Base-by-base conservation (phyloP, 2,329 filamentous ascomycete genomes). In the Penicillium oxalicum region DNA sequence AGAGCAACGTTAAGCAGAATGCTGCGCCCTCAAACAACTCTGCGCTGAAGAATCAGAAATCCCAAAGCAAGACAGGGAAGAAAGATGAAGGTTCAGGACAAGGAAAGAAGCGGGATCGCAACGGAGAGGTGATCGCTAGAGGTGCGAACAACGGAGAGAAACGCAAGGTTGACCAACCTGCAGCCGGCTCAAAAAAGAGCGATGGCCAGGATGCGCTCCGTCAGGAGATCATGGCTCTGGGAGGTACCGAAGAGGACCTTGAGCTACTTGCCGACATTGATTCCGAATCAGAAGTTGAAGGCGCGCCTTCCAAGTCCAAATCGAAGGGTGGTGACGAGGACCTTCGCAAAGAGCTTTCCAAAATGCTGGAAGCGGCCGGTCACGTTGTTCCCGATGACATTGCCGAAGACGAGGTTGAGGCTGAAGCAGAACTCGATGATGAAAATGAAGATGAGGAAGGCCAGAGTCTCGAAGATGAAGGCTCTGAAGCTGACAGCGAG, bases 191-290 rank as follows among this genome's bases (percentile, higher is more conserved):
- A 9, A 53, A 53, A 40, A 58, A 58, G 35, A 48, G 54, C 12
- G 53, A 56, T 7, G 52, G 56, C 4, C 58, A 65, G 32, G 63
- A 69, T 54, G 58, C 60, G 33, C 60, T 76, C 35, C 63, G 69
- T 42, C 63, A 69, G 50, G 73, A 75, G 51, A 71, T 77, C 51
- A 51, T 73, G 51, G 69, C 68, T 4, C 66, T 77, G 45, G 74
- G 74, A 29, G 74, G 74, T 41, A 75, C 70, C n/a, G 66, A 75
- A 54, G 75, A 77, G 44, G 73, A 77, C 53, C 61, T 74, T 48
- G 69, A 74, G 40, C 58, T 77, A 25, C 58, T 77, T 49, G 72
- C 67, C 24, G 70, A 63, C 45, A 62, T 70, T 18, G 65, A 70
- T 39, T 76, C 74, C 0, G 74, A 73, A 39, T 74, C 71, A 11